These are phyloP conservation scores for Cyamopsis tetragonoloba DNA, from an alignment of 306 rosid species.

Conservation along the genomic window DNA sequence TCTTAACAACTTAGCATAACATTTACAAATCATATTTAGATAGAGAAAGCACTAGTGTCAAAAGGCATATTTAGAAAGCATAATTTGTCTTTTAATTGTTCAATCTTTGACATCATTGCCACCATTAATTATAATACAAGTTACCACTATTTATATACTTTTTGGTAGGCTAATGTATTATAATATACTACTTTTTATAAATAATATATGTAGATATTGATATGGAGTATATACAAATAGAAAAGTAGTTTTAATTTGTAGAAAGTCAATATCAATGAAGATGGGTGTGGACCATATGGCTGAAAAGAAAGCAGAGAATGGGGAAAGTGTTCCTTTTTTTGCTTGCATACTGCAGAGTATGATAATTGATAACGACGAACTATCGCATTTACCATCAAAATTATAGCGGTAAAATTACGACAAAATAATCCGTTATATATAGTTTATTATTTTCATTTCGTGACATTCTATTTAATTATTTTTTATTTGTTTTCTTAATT, in stretches of 20 bases:
- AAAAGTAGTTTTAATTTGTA: too few species aligned
- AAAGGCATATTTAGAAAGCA: conserved; percentile 52
- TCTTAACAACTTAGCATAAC: conserved; percentile 16
- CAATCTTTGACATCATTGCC: conserved; percentile 33
- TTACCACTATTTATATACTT: conserved; percentile 21
- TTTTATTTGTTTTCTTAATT: too few species aligned
- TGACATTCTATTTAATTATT: too few species aligned
- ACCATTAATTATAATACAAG: conserved; percentile 27
- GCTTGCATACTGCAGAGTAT: conserved; percentile 21
- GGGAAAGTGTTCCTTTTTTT: conserved; percentile 20
- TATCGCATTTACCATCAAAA: not conserved
- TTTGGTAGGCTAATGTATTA: conserved; percentile 19
- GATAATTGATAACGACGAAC: conserved; percentile 16
- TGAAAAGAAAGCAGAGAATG: conserved; percentile 26
- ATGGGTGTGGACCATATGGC: conserved; percentile 32
- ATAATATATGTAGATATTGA: too few species aligned
- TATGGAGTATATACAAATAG: too few species aligned
- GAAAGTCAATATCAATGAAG: conserved; percentile 41
- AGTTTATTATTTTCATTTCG: too few species aligned
- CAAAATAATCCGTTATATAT: too few species aligned
- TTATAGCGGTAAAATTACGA: not conserved
- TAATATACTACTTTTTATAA: too few species aligned
- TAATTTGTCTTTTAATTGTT: conserved; percentile 62
- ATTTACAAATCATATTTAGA: not conserved
- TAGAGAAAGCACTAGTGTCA: conserved; percentile 9